A percentile compares a stretch with the other conserved stretches of the same genome.
Conservation (phyloP, 257 asterid species). For the Nicotiana tabacum region DNA sequence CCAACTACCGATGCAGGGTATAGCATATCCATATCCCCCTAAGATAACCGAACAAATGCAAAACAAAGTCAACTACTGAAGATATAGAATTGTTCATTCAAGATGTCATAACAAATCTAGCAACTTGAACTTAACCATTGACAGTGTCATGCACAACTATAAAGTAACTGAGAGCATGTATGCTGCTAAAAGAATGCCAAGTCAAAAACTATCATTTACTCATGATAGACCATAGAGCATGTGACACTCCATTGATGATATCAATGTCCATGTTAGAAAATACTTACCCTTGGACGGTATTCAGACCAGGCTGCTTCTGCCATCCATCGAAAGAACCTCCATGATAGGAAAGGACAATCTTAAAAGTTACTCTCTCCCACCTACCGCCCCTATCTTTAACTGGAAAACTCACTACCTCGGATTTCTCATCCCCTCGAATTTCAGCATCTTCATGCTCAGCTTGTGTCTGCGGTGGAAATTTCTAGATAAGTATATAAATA, state of each 20-base stretch:
- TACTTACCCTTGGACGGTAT: slow-evolving; percentile 79
- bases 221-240: neutral
- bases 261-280: neutral
- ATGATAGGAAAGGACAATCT: slow-evolving; percentile 72
- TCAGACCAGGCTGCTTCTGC: slow-evolving; percentile 93
- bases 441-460: slow-evolving; percentile 35
- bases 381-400: slow-evolving; percentile 52
- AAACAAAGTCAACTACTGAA: neutral
- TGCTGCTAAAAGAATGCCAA: neutral
- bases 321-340: slow-evolving; percentile 95
- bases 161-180: neutral
- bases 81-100: neutral
- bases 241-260: neutral
- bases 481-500: slow-evolving; percentile 15
- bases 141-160: neutral
- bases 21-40: neutral
- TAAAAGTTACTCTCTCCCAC: slow-evolving; percentile 84
- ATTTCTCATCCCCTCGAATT: slow-evolving; percentile 37
- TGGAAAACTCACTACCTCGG: slow-evolving; percentile 31
- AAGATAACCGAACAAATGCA: neutral
- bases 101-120: neutral
- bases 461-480: slow-evolving; percentile 29
- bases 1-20: neutral
- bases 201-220: neutral
- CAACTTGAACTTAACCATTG: neutral